Evolutionary conservation across 495 filamentous ascomycete genomes (phyloP), one percentile per base, ranked within the genome.

Genomic region (Penicillium canariense): DNA sequence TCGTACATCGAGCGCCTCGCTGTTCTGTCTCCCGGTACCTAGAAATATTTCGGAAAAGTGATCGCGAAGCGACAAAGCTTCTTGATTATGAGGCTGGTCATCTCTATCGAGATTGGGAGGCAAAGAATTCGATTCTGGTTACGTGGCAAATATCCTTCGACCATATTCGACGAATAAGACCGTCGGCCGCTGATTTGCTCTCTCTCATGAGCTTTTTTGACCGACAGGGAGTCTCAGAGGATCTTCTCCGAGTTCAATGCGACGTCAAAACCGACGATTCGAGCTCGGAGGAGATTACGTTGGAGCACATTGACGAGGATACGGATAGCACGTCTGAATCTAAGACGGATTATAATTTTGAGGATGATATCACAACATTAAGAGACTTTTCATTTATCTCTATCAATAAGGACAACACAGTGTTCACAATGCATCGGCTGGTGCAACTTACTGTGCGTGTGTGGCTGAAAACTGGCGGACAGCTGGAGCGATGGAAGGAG

Each of bases 351-450:
- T 40, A 54, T 12, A 18, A 0, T 5, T 52, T 57, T 23, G 48
- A 57, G 22, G 35, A 57, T 7, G 48, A 57, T 42, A 43, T 57
- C 3, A 20, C 42, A 4, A 2, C 26, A 4, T 27, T 57, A 3
- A 57, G 55, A 46, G 55, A 61, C 23, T 74, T 67, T 40, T 71
- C 64, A 2, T 48, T 74, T 9, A 65, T 73, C 23, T 59, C 59
- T 15, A 44, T 59, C 8, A 57, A 11, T 17, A 27, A 43, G 10
- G 55, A 59, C 27, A 27, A 20, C 17, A 26, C 26, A 36, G 63
- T 40, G 0, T 80, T 77, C 50, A 65, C 73, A 52, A 83, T 81
- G 68, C 72, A 81, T 62, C 32, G 49, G 43, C 66, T 83, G 0
- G 77, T 81, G 15, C 73, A 81, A 58, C 50, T 79, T 22, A 66